Evolutionary conservation across 371 early-diverging fungal genomes (phyloP), one percentile per base, ranked within the genome.

Genomic region (Syncephalastrum monosporum): DNA sequence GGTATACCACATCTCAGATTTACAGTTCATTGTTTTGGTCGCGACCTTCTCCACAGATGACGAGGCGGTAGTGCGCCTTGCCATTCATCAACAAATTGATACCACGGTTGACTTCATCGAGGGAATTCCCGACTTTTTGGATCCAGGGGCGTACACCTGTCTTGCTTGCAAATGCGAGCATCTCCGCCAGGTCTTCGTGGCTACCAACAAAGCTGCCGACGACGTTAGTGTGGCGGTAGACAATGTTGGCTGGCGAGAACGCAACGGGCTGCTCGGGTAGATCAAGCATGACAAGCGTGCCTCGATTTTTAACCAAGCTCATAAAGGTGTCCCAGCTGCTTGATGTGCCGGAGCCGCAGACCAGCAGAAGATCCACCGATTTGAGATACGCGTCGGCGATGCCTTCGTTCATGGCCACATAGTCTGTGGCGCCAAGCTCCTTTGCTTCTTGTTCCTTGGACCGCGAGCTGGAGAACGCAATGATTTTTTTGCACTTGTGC

Each of bases 171-270:
- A 92, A 86, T 14, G 75, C 75, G 7, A 94, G 74, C 82, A 88
- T 89, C 53, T 86, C 85, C 19, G 68, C 63, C 19, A 90, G 60
- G 24, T 77, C 77, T 3, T 65, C 67, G 43, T 64, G 61, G 38
- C 83, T 78, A 42, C 92, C 93, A 54, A 92, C 89, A 56, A 85
- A 66, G 12, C 88, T 90, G 3, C 91, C 93, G 6, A 69, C 74
- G 16, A 94, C 60, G 2, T 70, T 64, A 5, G 84, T 72, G 50
- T 83, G 71, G 42, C 72, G 72, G 47, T 57, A 56, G 25, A 89
- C 61, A 43, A 94, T 57, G 15, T 74, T 57, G 19, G 49, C 21
- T 2, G 81, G 63, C 29, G 68, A 54, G 21, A 87, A 56, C 3
- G 60, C 15, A 8, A 89, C 54, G 6, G 82, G 77, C 14, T 65